These are phyloP conservation scores for Acmispon strigosus DNA, from an alignment of 306 rosid genomes.

Conservation along the genomic window DNA sequence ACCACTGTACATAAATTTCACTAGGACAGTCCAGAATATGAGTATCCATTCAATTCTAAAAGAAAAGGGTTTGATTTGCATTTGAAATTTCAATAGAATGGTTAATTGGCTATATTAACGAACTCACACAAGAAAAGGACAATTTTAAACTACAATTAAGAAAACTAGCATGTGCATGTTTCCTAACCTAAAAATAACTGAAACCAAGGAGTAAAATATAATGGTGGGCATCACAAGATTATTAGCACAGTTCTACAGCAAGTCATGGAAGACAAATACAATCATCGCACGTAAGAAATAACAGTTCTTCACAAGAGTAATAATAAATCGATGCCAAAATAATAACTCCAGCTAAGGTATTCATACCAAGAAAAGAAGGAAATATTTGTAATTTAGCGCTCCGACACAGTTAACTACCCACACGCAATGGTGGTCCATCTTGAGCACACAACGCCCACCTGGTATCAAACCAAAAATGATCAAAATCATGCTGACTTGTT, in stretches of 20 bases:
- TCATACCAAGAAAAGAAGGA: conserved; percentile 93
- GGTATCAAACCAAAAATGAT: conserved; percentile 23
- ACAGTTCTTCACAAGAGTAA: not conserved
- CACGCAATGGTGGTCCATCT: conserved; percentile 99
- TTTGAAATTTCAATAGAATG: conserved; percentile 1
- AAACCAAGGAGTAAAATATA: not conserved
- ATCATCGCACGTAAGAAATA: conserved; percentile 1
- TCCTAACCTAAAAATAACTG: not conserved
- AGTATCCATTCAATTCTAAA: not conserved
- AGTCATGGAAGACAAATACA: conserved; percentile 1
- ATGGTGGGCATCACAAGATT: not conserved
- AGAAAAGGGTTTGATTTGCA: not conserved
- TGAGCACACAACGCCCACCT: conserved; percentile 98
- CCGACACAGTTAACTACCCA: conserved; percentile 99
- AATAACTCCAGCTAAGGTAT: not conserved
- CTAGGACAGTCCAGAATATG: not conserved
- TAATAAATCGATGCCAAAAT: not conserved
- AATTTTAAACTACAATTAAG: not conserved
- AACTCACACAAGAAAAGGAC: not conserved
- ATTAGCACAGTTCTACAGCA: not conserved
- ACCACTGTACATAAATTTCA: conserved; percentile 2
- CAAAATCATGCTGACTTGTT: not conserved
- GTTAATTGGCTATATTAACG: not conserved
- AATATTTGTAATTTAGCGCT: conserved; percentile 87
- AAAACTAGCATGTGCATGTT: not conserved